Base-by-base conservation (phyloP, 2,329 filamentous ascomycete genomes). In the Fusarium nodosum region DNA sequence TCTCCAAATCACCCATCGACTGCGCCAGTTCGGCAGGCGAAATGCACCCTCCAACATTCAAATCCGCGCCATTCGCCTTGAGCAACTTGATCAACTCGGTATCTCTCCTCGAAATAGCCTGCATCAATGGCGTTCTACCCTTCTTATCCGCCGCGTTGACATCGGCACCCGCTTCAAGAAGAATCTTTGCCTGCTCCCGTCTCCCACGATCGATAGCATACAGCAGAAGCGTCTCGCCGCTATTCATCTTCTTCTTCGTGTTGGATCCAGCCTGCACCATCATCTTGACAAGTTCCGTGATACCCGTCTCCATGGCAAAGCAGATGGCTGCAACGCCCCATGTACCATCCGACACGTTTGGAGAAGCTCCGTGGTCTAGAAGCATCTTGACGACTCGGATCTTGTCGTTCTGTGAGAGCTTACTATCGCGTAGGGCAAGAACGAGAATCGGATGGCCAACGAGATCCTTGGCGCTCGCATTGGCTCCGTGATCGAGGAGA, bases 81-180 rank as follows among this genome's bases (percentile, higher is more conserved):
- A 81, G 65, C 44, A 79, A 13, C 59, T 60, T 63, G 26, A 80
- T 68, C 63, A 79, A 36, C 13, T 75, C 71, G 0, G 71, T 13
- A 30, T 80, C 69, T 12, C 75, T 72, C 31, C 64, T 74, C 34
- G 71, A 54, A 18, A 79, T 60, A 8, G 78, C 78, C 52, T 77
- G 74, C 66, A 79, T 68, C 48, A 81, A 56, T 9, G 79, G 78
- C 16, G 76, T 77, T 41, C 75, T 68, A 3, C 72, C 75, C 38
- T 76, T 75, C 33, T 76, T 76, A 12, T 79, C 77, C 8, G 67
- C 54, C 3, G 66, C 64, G 18, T 81, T 80, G 0, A 75, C 60
- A 38, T 80, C 74, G 1, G 78, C 78, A 7, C 79, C 80, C 24
- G 76, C 66, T 38, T 75, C 65, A 1, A 81, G 62, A 13, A 81